Conservation (phyloP, 2,329 filamentous ascomycete species). For the Pestalotiopsis sp. region DNA sequence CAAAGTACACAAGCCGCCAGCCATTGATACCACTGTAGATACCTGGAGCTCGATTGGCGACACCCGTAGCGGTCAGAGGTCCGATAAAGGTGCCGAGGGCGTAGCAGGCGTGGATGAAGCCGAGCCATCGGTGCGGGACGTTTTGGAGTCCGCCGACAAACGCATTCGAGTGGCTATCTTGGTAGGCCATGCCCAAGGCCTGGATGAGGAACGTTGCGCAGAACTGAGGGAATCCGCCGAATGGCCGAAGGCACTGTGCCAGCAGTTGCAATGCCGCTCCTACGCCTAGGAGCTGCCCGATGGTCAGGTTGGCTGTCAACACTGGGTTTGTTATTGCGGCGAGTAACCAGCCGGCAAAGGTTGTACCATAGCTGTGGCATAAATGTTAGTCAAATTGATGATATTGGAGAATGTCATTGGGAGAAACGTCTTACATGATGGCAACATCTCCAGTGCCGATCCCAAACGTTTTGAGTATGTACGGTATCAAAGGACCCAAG, state of each 20-base stretch:
- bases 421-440: constrained; percentile 26
- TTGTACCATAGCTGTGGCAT: constrained; percentile 52
- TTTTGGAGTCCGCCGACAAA: constrained; percentile 56
- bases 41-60: constrained; percentile 42
- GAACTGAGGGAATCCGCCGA: constrained; percentile 60
- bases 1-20: constrained; percentile 61
- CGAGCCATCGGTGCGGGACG: constrained; percentile 60
- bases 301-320: constrained; percentile 51
- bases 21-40: constrained; percentile 24
- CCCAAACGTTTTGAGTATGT: constrained; percentile 59
- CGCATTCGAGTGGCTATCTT: constrained; percentile 66
- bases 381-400: background rate
- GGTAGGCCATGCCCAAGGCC: constrained; percentile 62
- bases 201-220: constrained; percentile 60
- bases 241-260: constrained; percentile 57
- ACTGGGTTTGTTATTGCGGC: constrained; percentile 60
- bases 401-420: background rate
- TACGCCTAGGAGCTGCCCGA: constrained; percentile 58
- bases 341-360: constrained; percentile 62
- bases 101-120: constrained; percentile 68
- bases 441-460: constrained; percentile 35
- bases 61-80: constrained; percentile 55
- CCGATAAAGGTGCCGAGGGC: constrained; percentile 58
- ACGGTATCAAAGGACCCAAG: constrained; percentile 64
- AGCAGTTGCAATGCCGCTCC: constrained; percentile 59